Percentiles rank a stretch among this genome's conserved stretches.
These are phyloP conservation scores for Ogataea nakhonphanomensis DNA, from an alignment of 805 yeast genomes.

Conservation along the genomic window DNA sequence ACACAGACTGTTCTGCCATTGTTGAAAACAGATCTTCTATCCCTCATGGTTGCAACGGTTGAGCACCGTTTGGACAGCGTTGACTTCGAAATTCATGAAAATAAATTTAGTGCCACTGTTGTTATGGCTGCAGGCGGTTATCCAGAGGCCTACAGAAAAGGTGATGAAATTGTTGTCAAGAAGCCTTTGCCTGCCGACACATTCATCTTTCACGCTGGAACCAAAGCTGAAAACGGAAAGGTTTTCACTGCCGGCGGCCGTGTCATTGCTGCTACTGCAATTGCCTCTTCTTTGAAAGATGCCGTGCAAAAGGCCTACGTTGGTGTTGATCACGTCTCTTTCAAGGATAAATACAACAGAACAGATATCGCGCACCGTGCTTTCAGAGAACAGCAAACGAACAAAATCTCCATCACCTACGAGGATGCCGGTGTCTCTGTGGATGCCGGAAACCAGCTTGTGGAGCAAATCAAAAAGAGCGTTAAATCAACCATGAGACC, in stretches of 20 bases:
- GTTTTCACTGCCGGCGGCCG: slow-evolving; percentile 92
- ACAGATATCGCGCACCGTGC: slow-evolving; percentile 96
- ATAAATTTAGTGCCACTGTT: slow-evolving; percentile 81
- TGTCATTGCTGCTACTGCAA: slow-evolving; percentile 92
- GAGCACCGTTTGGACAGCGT: slow-evolving; percentile 92
- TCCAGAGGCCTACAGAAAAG: slow-evolving; percentile 83
- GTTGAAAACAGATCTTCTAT: slow-evolving; percentile 87
- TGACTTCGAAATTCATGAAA: slow-evolving; percentile 46
- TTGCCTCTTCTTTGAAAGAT: slow-evolving; percentile 66
- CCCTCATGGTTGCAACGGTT: slow-evolving; percentile 88
- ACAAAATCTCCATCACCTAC: slow-evolving; percentile 62
- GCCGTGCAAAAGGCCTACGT: slow-evolving; percentile 84
- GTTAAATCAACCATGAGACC: slow-evolving; percentile 91
- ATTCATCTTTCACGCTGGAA: slow-evolving; percentile 94
- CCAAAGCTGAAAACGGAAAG: slow-evolving; percentile 54
- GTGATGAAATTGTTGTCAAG: slow-evolving; percentile 70
- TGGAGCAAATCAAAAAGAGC: slow-evolving; percentile 82
- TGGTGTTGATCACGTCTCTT: slow-evolving; percentile 75
- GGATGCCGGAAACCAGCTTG: slow-evolving; percentile 88
- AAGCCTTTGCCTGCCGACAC: slow-evolving; percentile 52
- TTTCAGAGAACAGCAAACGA: slow-evolving; percentile 50
- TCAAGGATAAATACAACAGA: slow-evolving; percentile 77
- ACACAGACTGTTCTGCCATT: slow-evolving; percentile 95
- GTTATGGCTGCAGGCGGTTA: slow-evolving; percentile 97
- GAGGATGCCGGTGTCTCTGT: slow-evolving; percentile 97